phyloP scores from a whole-genome alignment of 129 eudicot species.

The Glebionis coronaria region DNA sequence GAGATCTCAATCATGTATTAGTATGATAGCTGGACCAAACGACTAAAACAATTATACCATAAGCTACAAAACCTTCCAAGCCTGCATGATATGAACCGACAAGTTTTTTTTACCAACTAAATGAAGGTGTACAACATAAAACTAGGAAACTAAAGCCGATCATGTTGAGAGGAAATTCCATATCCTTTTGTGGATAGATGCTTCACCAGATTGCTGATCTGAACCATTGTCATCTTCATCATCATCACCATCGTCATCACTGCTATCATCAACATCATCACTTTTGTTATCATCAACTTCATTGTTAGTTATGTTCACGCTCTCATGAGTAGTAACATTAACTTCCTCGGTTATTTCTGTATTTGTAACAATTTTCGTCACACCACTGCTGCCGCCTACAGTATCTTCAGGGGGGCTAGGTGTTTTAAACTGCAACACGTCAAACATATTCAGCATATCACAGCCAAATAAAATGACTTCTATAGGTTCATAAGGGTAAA shows the following conservation, averaged over 20 bases:
- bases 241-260: constrained; percentile 22
- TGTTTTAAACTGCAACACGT: constrained; percentile 43
- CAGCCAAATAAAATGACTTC: not conserved
- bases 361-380: constrained; percentile 27
- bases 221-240: constrained; percentile 28
- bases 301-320: constrained; percentile 25
- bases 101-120: constrained; percentile 18
- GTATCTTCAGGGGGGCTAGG: constrained; percentile 17
- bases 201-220: constrained; percentile 58
- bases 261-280: constrained; percentile 24
- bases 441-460: constrained; percentile 8
- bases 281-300: constrained; percentile 26
- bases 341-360: constrained; percentile 44
- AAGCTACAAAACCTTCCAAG: constrained; percentile 21
- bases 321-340: constrained; percentile 38
- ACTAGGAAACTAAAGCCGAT: constrained; percentile 5
- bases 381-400: constrained; percentile 33
- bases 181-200: constrained; percentile 58
- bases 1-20: too few relatives aligned
- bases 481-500: not conserved
- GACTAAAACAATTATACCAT: constrained; percentile 14
- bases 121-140: constrained; percentile 6
- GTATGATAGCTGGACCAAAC: too few relatives aligned
- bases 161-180: constrained; percentile 84
- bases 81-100: constrained; percentile 14